Evolutionary conservation across 2,329 filamentous ascomycete species (phyloP), one percentile per base, ranked within the genome.

Genomic region (Venturiaceae sp.): DNA sequence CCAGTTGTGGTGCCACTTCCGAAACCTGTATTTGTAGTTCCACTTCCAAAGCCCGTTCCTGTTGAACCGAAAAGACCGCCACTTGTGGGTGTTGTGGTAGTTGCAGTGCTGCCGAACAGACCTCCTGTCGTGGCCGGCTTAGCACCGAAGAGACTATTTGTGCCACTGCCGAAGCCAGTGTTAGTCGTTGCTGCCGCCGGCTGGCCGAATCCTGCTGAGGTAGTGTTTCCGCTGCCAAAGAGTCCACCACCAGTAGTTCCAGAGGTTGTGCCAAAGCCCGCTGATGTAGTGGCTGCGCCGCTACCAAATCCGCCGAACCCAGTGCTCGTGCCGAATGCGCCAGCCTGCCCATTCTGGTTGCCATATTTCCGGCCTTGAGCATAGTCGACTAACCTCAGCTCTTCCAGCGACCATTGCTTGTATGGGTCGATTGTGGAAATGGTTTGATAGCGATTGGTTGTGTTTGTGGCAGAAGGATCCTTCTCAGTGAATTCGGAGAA

Each of bases 321-420:
- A 61, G 80, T 82, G 64, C 77, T 80, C 60, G 85, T 79, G 19
- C 91, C 92, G 71, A 96, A 96, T 7, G 87, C 88, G 60, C 91
- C 91, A 52, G 83, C 77, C 63, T 91, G 87, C 32, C 90, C 90
- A 62, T 87, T 90, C 44, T 82, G 81, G 72, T 92, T 95, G 34
- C 92, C 94, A 69, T 83, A 90, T 57, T 87, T 86, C 60, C 92
- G 85, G 55, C 92, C 92, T 71, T 92, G 88, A 60, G 86, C 83
- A 70, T 99, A 99, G 72, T 99, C 94, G 50, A 84, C 90, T 61
- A 95, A 59, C 62, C 77, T 72, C 64, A 80, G 61, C 63, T 80
- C 77, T 62, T 87, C 94, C n/a, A 89, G 83, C 9, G 92, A 96
- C 77, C 87, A 97, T 70, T 94, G 95, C 71, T 85, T 86, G 75